These are phyloP conservation scores for Fraxinus sp. DNA, from an alignment of 305 asterid genomes.

Conservation along the genomic window DNA sequence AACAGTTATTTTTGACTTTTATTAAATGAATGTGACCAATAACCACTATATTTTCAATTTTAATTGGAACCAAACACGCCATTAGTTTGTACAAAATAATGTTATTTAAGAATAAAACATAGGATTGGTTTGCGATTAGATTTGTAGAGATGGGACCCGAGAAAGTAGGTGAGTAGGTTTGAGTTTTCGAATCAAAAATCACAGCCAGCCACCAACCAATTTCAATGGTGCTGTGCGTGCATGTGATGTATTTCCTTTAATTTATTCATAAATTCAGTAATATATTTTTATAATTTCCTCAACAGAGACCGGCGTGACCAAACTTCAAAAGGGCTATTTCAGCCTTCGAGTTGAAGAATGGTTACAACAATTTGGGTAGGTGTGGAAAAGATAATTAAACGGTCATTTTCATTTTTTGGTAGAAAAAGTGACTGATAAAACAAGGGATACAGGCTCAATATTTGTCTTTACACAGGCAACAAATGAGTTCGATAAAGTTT, in stretches of 20 bases:
- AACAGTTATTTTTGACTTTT: too few relatives aligned
- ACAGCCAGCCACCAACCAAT: not conserved
- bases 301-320: conserved; percentile 24
- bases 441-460: conserved; percentile 21
- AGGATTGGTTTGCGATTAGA: not conserved
- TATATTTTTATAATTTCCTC: not conserved
- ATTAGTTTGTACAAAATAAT: not conserved
- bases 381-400: not conserved
- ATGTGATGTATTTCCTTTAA: not conserved
- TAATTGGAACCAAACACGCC: too few relatives aligned
- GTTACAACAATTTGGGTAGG: not conserved
- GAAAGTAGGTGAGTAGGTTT: not conserved
- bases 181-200: not conserved
- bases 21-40: too few relatives aligned
- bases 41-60: too few relatives aligned
- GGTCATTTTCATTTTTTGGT: not conserved
- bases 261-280: not conserved
- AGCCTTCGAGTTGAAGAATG: not conserved
- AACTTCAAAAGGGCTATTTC: conserved; percentile 19
- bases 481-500: too few relatives aligned
- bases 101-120: not conserved
- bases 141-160: not conserved
- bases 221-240: not conserved
- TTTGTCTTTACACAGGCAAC: not conserved
- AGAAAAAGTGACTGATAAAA: conserved; percentile 29